Evolutionary conservation across 768 basidiomycete genomes (phyloP).

Genomic region (Phanerochaete carnosa): DNA sequence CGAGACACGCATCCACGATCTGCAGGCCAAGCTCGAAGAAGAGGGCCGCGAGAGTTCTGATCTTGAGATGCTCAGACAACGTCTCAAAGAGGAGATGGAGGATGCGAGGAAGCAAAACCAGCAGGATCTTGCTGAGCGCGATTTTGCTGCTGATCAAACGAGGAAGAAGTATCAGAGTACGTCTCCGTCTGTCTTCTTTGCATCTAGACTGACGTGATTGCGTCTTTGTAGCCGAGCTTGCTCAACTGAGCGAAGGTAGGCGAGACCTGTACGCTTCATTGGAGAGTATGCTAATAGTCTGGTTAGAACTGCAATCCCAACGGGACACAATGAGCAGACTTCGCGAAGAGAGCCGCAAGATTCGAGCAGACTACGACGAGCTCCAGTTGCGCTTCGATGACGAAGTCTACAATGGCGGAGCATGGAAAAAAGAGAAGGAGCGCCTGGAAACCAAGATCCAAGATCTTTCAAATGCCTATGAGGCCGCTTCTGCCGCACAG

Average conservation of each 20-base stretch:
- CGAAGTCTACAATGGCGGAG: constrained; percentile 70
- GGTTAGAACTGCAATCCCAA: constrained; percentile 70
- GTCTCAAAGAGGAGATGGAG: constrained; percentile 73
- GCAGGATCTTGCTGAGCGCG: constrained; percentile 76
- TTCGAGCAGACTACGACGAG: constrained; percentile 72
- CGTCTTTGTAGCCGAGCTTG: constrained; percentile 63
- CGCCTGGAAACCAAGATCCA: constrained; percentile 79
- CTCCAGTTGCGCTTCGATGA: constrained; percentile 74
- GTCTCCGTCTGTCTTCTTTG: neutral
- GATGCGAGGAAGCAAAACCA: constrained; percentile 76
- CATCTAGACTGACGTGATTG: constrained; percentile 8
- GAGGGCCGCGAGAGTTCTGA: constrained; percentile 68
- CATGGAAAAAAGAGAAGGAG: constrained; percentile 88
- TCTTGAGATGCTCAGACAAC: constrained; percentile 57
- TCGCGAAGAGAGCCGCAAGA: constrained; percentile 77
- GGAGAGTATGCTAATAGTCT: constrained; percentile 2
- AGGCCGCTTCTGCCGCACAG: constrained; percentile 66
- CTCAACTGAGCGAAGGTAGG: constrained; percentile 75
- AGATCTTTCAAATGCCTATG: constrained; percentile 73
- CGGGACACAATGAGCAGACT: constrained; percentile 72
- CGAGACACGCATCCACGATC: constrained; percentile 52
- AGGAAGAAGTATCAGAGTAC: constrained; percentile 84
- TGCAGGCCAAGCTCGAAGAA: constrained; percentile 62
- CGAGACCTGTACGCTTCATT: neutral
- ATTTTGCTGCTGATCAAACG: constrained; percentile 76